phyloP scores from a whole-genome alignment of 176 grass and related monocot species.

The Puya raimondii region DNA sequence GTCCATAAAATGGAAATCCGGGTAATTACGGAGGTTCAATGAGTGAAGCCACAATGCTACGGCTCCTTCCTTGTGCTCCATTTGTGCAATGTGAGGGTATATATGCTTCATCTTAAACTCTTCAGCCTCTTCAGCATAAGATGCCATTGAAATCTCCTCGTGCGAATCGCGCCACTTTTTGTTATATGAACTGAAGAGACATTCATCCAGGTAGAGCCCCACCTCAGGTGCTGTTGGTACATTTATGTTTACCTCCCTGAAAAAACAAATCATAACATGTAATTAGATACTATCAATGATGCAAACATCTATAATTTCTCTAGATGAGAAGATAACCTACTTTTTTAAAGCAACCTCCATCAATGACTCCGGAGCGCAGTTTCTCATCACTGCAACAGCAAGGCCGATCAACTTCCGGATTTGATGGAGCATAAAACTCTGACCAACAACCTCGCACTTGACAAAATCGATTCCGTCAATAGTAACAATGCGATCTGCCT shows the following conservation, averaged over 20 bases:
- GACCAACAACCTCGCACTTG: constrained; percentile 85
- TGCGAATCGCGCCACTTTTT: constrained; percentile 83
- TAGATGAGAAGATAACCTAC: constrained; percentile 36
- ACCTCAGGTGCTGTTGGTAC: constrained; percentile 94
- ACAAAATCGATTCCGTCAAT: constrained; percentile 90
- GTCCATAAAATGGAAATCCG: constrained; percentile 65
- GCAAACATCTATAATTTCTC: background rate
- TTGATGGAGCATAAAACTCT: constrained; percentile 98
- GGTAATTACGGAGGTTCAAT: constrained; percentile 75
- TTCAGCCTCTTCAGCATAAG: constrained; percentile 61
- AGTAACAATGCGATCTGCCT: constrained; percentile 45
- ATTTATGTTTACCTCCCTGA: constrained; percentile 83
- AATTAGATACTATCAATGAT: constrained; percentile 1
- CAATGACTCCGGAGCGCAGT: constrained; percentile 61
- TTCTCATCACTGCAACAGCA: constrained; percentile 81
- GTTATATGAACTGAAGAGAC: constrained; percentile 86
- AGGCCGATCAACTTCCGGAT: constrained; percentile 88
- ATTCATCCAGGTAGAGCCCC: constrained; percentile 74
- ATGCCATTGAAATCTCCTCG: constrained; percentile 78
- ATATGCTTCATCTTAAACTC: constrained; percentile 89
- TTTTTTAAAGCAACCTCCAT: constrained; percentile 68
- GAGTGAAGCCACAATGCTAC: constrained; percentile 91
- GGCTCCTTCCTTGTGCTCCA: constrained; percentile 92
- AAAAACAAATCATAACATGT: constrained; percentile 15
- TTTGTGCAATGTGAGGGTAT: constrained; percentile 76